Base-by-base conservation (phyloP, 176 grass and related monocot species). In the Zizania latifolia region DNA sequence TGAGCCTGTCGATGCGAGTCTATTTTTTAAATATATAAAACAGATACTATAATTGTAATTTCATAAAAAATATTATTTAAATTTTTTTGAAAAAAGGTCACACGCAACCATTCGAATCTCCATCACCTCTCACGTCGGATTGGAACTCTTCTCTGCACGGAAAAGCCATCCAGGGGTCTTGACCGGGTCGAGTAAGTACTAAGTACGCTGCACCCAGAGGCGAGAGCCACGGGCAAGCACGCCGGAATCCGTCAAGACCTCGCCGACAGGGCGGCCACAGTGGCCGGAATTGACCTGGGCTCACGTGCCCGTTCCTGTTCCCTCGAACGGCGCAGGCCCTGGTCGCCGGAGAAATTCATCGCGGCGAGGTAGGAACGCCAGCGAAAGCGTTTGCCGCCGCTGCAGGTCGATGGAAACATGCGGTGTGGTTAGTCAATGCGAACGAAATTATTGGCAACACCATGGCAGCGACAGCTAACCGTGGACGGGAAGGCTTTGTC, bases 231-330 rank as follows among this genome's bases (percentile, higher is more conserved):
- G 24, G 2, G 4, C 14, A 32, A 10, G 48, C 13, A 19, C 10
- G 48, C 9, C 10, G 43, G 59, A 77, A 65, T 14, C 4, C 8
- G 59, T 68, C 76, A 40, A 41, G 63, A 55, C 76, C 76, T 68
- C 26, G 26, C 24, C 40, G 40, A 45, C 16, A 29, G 65, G 65
- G 65, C 65, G 65, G 40, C 15, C 8, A n/a, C 39, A 46, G 26
- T 46, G 26, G 3, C 39, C 24, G 24, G 26, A 29, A 30, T 46
- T 46, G 24, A 68, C 40, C 8, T 10, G 17, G 17, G 44, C 68
- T 71, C 68, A 72, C 70, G 56, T 39, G 71, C 53, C 71, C 16
- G 17, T 4, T 11, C 65, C 26, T 68, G 65, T 5, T 68, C 45
- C 65, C 39, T 46, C 40, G 14, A 43, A 45, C 65, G 65, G 8